Evolutionary conservation across 805 yeast genomes (phyloP).

Genomic region (Scheffersomyces amazonensis): DNA sequence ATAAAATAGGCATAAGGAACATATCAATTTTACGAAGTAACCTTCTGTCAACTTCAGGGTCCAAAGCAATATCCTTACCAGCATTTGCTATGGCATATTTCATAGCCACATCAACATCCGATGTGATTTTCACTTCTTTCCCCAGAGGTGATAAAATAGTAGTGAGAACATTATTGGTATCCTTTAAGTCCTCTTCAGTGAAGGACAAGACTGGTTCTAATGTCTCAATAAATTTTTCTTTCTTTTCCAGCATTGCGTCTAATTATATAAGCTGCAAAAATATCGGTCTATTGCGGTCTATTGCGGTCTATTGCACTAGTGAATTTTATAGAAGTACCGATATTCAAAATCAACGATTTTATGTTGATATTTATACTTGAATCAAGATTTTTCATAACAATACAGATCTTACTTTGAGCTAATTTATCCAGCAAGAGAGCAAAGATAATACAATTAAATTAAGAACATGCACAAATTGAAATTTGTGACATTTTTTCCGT

Average conservation of each 20-base stretch:
- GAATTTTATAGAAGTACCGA: no score
- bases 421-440: no score
- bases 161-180: constrained; percentile 3
- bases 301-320: no score
- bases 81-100: constrained; percentile 22
- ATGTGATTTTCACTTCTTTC: constrained; percentile 21
- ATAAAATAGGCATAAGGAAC: constrained; percentile 23
- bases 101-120: constrained; percentile 41
- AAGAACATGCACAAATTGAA: no score
- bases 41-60: constrained; percentile 13
- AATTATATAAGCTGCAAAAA: no score
- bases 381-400: no score
- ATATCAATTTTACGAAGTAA: constrained; percentile 20
- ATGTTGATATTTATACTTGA: no score
- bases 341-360: no score
- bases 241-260: background rate
- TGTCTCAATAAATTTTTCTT: background rate
- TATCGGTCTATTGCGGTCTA: no score
- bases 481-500: no score
- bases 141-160: constrained; percentile 18
- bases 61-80: constrained; percentile 11
- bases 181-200: constrained; percentile 5
- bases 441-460: no score
- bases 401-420: no score
- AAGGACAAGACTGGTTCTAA: constrained; percentile 4